Base-by-base conservation (phyloP, 805 yeast species). In the Wickerhamiella nectarea region DNA sequence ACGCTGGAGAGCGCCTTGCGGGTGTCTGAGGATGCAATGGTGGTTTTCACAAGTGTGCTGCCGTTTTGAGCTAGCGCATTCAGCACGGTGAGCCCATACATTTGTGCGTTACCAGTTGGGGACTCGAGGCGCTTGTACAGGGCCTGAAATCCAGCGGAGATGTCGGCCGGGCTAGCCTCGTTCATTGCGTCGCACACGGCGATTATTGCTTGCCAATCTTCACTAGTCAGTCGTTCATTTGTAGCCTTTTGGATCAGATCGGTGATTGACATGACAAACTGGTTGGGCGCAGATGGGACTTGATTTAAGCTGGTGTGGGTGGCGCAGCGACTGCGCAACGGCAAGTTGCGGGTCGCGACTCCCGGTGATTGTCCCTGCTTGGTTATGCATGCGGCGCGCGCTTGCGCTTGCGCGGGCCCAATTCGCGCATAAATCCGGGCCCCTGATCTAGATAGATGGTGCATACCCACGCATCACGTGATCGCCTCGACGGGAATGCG, bases 11-110 rank as follows among this genome's bases (percentile, higher is more conserved):
- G 60, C 8, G 65, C 51, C 25, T 60, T 58, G 14, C 78, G 72
- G 54, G 78, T 78, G 2, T 64, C 51, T 49, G 70, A 68, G 17
- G 80, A 69, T 15, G 82, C 76, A 29, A 81, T 71, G 50, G 74
- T 76, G 37, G 68, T 76, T 51, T 73, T 75, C 64, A 76, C 69
- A 56, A 75, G 68, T 10, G 84, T 74, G 3, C 87, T 87, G 59
- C 89, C 80, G 58, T 80, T 81, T 56, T 80, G 85, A 2, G 85
- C 83, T 22, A 81, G 54, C 5, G 85, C 73, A 22, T 71, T 69
- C 17, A 78, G 53, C 36, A 66, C 56, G 8, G 68, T 63, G 40
- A 81, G 55, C 0, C 80, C 61, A 55, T 82, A 68, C 41, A 81
- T 58, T 34, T 78, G 71, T 3, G 77, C 75, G 56, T 80, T 81